A percentile compares a stretch with the other conserved stretches of the same genome.
These are phyloP conservation scores for Metschnikowia noctiluminum DNA, from an alignment of 805 yeast genomes.

Conservation along the genomic window DNA sequence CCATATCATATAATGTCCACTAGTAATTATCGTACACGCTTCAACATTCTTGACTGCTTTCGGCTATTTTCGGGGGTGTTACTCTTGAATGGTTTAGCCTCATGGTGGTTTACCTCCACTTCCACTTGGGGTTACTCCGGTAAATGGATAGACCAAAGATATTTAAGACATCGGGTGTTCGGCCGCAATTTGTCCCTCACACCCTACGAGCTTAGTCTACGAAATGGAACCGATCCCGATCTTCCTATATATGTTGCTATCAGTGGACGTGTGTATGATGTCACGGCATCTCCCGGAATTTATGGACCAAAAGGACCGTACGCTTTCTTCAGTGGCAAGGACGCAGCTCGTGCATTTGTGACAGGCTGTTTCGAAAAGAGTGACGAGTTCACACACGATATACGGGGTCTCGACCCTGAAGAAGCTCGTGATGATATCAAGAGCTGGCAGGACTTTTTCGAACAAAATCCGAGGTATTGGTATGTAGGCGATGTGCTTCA, in stretches of 20 bases:
- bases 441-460: constrained; percentile 54
- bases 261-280: constrained; percentile 64
- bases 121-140: constrained; percentile 62
- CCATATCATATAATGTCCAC: neutral
- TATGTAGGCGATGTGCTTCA: constrained; percentile 54
- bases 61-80: constrained; percentile 46
- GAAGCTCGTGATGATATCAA: constrained; percentile 38
- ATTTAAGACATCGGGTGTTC: constrained; percentile 26
- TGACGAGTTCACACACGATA: constrained; percentile 61
- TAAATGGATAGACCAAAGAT: constrained; percentile 43
- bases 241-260: constrained; percentile 59
- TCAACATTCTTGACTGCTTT: constrained; percentile 33
- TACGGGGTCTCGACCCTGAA: constrained; percentile 53
- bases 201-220: constrained; percentile 43
- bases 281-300: constrained; percentile 43
- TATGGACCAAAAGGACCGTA: constrained; percentile 64
- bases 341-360: constrained; percentile 64
- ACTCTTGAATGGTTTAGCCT: constrained; percentile 44
- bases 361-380: constrained; percentile 61
- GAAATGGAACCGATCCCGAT: constrained; percentile 45
- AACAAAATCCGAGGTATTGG: constrained; percentile 52
- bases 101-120: constrained; percentile 58
- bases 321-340: constrained; percentile 56
- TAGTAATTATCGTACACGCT: neutral
- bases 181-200: constrained; percentile 32